Evolutionary conservation across 2,329 filamentous ascomycete genomes (phyloP).

Genomic region (Aureobasidium sp.): DNA sequence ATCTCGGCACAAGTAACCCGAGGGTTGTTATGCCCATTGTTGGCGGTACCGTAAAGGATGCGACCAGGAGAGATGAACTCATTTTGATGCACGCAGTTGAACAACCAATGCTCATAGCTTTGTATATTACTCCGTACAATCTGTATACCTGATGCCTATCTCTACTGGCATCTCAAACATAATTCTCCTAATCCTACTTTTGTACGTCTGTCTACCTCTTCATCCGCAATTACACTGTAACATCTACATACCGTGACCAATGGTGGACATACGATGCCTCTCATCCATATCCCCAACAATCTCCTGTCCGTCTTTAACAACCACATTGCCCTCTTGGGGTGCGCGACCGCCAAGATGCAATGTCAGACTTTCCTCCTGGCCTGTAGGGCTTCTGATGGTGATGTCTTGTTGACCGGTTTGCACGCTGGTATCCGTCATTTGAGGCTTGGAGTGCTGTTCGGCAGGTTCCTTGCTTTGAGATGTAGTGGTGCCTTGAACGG

Average conservation of each 20-base stretch:
- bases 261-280: neutral
- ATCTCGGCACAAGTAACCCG: too few species aligned
- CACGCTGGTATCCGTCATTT: constrained; percentile 14
- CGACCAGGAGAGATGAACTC: too few species aligned
- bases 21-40: too few species aligned
- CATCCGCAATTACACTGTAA: neutral
- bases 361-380: constrained; percentile 21
- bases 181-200: neutral
- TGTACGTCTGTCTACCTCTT: neutral
- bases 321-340: constrained; percentile 24
- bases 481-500: neutral
- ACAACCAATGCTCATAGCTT: neutral
- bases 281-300: constrained; percentile 8
- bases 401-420: constrained; percentile 22
- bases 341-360: constrained; percentile 23
- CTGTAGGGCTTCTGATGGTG: constrained; percentile 17
- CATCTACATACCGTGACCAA: constrained; percentile 10
- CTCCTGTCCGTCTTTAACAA: constrained; percentile 22
- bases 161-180: too few species aligned
- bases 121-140: too few species aligned
- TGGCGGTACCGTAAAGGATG: too few species aligned
- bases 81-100: neutral
- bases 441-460: constrained; percentile 12
- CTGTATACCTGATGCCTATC: too few species aligned
- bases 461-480: neutral